Base-by-base conservation (phyloP, 2,329 filamentous ascomycete genomes). In the Stagonosporopsis vannaccii region DNA sequence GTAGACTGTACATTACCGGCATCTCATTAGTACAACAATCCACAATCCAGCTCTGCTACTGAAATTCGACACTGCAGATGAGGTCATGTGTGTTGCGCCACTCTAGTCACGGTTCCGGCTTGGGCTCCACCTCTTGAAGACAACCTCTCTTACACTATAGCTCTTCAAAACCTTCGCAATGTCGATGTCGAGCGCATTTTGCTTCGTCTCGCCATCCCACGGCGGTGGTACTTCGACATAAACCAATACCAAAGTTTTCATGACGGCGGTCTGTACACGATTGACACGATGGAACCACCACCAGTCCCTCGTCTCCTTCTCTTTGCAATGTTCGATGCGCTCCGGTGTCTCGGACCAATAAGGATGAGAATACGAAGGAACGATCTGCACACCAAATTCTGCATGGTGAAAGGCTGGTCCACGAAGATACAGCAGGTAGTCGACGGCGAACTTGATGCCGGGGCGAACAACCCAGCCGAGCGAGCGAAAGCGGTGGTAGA, bases 401-500 rank as follows among this genome's bases (percentile, higher is more conserved):
- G 95, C 95, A 72, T 99, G 95, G 20, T 92, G 88, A 74, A 99
- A 98, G 0, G 95, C 94, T 0, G 95, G 95, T 0, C 95, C 95
- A 19, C 92, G 89, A 53, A 92, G 88, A 77, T 99, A 99, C 7
- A 99, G 84, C n/a, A 99, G 80, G 80, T 91, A 97, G 75, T 99
- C 95, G 9, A 92, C 90, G 20, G 91, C 91, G 67, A 99, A 99
- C 72, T 99, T 99, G 73, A 96, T 88, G 32, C 95, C 96, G 5
- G 90, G 87, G 13, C 96, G 89, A 0, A 96, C 90, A 1, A 97
- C 91, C 94, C 95, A 99, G 22, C 95, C 95, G 0, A 98, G 82
- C 0, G 92, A 96, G 33, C 95, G 89, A 78, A 97, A 99, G 74
- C 99, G 94, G 72, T 99, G 95, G 74, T 97, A 99, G 17, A 91